These are phyloP conservation scores for Plasmodium malariae DNA, from an alignment of 169 alveolate species.

Conservation along the genomic window DNA sequence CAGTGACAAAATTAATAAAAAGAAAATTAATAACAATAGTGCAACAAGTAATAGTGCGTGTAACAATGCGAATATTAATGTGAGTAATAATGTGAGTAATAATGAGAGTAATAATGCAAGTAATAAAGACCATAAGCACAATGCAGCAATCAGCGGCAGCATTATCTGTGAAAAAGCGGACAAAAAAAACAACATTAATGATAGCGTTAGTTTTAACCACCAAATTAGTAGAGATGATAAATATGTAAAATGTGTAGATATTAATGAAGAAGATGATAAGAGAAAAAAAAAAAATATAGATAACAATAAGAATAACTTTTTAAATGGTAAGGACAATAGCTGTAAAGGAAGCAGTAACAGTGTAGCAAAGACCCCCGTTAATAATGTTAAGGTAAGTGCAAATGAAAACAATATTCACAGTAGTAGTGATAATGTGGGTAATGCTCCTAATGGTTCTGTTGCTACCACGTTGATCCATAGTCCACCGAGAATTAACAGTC, in stretches of 20 bases:
- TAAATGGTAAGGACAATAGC: no score
- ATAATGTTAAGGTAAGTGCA: background rate
- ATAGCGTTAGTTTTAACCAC: background rate
- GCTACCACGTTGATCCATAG: no score
- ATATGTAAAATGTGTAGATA: no score
- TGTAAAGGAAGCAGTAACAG: background rate
- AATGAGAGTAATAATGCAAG: background rate
- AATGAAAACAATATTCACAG: conserved; percentile 15
- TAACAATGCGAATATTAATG: background rate
- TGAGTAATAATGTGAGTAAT: background rate
- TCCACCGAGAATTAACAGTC: background rate
- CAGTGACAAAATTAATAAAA: background rate
- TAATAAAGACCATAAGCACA: background rate
- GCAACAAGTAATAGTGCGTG: background rate
- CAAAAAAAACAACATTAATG: background rate
- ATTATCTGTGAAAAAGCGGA: background rate
- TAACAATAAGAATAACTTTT: no score
- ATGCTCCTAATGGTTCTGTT: no score
- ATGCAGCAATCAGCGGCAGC: background rate
- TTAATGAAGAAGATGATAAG: background rate
- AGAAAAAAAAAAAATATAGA: background rate
- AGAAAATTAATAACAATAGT: background rate
- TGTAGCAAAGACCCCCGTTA: background rate
- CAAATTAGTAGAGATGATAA: no score
- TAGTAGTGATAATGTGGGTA: no score